Evolutionary conservation across 78 protist genomes (phyloP), one percentile per base, ranked within the genome.

Genomic region (Protostelium mycophagum): DNA sequence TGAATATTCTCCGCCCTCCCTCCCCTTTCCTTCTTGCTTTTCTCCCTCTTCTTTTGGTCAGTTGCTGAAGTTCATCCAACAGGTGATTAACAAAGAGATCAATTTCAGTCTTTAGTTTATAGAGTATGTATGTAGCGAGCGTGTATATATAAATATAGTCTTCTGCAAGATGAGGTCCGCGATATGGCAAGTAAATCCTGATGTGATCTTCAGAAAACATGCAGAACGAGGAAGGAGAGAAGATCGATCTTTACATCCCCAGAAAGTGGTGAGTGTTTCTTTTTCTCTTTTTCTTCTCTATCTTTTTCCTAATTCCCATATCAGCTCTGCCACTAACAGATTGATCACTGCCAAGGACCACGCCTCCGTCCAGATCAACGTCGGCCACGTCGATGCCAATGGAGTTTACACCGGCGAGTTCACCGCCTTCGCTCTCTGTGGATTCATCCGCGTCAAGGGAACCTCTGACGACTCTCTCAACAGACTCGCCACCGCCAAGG

Each of bases 331-430:
- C 91, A 94, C 99, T 88, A 90, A 95, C 95, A 93, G 96, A 86
- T 84, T 96, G 83, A 96, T 97, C 91, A 85, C 89, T 37, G 98
- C 98, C 85, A 91, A 92, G 83, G 99, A 98, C 63, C 98, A 98
- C 96, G 98, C 98, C 83, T 92, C 99, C 36, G 97, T 96, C 37
- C 99, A 98, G 96, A 91, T 98, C 92, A 96, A 96, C 96, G 93
- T 98, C 89, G 98, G 97, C 38, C 93, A 94, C 93, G 97, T 98
- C 93, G 92, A 96, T 93, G 89, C 39, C 85, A 95, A 86, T 84
- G 98, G 98, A 36, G 38, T 88, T 91, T 94, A 90, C 97, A 96
- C 90, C 37, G 96, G 97, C 83, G 88, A 91, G 87, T 92, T 83
- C 91, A 96, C 90, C 92, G 39, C 93, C 83, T 91, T 91, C 63